phyloP scores from a whole-genome alignment of 2,329 filamentous ascomycete species.

The Nothophaeocryptopus gaeumannii region DNA sequence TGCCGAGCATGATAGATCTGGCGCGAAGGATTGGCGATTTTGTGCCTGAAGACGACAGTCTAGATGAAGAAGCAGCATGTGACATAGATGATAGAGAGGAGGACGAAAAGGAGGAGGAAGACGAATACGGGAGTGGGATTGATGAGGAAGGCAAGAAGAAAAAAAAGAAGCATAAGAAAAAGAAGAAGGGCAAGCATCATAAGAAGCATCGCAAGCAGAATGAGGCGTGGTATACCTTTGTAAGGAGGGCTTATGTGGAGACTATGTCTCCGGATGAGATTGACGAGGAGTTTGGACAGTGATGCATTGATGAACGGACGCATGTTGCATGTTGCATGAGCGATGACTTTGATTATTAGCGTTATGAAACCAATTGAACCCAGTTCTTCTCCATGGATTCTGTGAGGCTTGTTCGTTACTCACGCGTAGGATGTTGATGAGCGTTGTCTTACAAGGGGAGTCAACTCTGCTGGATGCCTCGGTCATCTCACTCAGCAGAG shows the following conservation, averaged over 20 bases:
- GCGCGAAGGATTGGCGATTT: constrained; percentile 72
- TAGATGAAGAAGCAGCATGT: constrained; percentile 29
- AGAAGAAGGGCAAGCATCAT: constrained; percentile 35
- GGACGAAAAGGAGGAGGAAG: constrained; percentile 33
- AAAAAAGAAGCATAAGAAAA: constrained; percentile 26
- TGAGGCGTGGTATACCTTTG: constrained; percentile 74
- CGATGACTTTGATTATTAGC: neutral
- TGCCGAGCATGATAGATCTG: constrained; percentile 74
- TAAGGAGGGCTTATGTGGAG: constrained; percentile 74
- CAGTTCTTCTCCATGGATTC: no score
- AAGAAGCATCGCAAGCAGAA: constrained; percentile 53
- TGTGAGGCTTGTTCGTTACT: no score
- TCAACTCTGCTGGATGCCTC: no score
- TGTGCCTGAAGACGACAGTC: constrained; percentile 31
- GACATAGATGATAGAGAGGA: constrained; percentile 27
- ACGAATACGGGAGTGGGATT: constrained; percentile 19
- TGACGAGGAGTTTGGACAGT: constrained; percentile 39
- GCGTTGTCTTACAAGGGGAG: no score
- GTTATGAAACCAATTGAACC: neutral
- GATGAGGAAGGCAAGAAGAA: constrained; percentile 11
- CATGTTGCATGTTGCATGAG: neutral
- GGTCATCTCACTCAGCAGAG: no score
- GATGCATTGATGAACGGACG: constrained; percentile 2
- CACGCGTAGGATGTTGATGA: no score
- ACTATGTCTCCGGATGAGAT: constrained; percentile 67